These are phyloP conservation scores for Spathaspora sp. DNA, from an alignment of 805 yeast species.

Conservation along the genomic window DNA sequence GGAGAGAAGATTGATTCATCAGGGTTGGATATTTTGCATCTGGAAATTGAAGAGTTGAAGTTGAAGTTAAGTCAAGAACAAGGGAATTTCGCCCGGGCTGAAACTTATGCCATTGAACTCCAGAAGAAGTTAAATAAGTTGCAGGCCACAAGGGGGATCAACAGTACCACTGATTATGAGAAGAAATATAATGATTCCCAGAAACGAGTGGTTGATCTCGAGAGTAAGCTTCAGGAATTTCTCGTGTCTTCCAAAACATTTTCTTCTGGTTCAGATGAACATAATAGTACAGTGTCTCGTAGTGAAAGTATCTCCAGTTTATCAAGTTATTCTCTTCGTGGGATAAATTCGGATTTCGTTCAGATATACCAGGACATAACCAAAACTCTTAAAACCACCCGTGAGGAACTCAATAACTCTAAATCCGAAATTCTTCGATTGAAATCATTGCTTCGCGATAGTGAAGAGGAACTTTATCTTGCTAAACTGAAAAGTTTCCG, in stretches of 20 bases:
- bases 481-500: constrained; percentile 39
- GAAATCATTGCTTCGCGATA: constrained; percentile 37
- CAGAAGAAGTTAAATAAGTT: constrained; percentile 40
- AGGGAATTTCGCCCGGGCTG: constrained; percentile 48
- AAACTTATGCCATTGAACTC: constrained; percentile 42
- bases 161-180: constrained; percentile 31
- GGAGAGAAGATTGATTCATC: constrained; percentile 26
- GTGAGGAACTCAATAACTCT: constrained; percentile 39
- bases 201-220: constrained; percentile 28
- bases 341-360: constrained; percentile 42
- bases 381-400: constrained; percentile 39
- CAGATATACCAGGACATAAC: constrained; percentile 49
- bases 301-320: constrained; percentile 34
- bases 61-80: constrained; percentile 50
- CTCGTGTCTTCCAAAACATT: constrained; percentile 9
- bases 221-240: constrained; percentile 22
- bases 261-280: constrained; percentile 10
- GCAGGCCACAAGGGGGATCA: constrained; percentile 38
- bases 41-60: constrained; percentile 49
- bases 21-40: constrained; percentile 14
- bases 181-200: constrained; percentile 34
- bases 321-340: constrained; percentile 16
- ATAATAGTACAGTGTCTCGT: constrained; percentile 2
- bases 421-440: constrained; percentile 41
- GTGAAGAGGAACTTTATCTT: constrained; percentile 42